phyloP scores from a whole-genome alignment of 1,284 basidiomycete genomes.

The Puccinia horiana region DNA sequence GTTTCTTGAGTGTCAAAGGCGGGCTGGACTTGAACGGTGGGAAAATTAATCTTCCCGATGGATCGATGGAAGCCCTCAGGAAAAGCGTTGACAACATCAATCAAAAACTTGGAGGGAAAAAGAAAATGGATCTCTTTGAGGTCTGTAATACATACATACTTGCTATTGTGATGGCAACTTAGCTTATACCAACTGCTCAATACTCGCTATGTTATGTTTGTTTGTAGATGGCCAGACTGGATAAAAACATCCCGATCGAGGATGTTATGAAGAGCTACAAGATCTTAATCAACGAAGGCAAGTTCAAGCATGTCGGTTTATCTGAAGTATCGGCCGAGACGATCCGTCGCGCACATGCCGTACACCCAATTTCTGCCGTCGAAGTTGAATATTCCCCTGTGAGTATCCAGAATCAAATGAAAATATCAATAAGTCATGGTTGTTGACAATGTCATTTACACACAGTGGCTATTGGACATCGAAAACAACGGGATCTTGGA shows the following conservation, averaged over 20 bases:
- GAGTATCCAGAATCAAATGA: neutral
- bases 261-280: conserved; percentile 53
- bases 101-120: conserved; percentile 48
- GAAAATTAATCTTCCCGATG: conserved; percentile 49
- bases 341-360: conserved; percentile 52
- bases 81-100: conserved; percentile 53
- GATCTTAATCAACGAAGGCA: conserved; percentile 54
- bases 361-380: conserved; percentile 54
- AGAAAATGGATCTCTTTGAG: conserved; percentile 57
- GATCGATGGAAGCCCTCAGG: conserved; percentile 51
- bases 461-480: conserved; percentile 55
- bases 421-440: neutral
- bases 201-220: neutral
- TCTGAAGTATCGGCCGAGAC: conserved; percentile 54
- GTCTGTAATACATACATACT: conserved; percentile 1
- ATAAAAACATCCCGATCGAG: conserved; percentile 32
- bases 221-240: conserved; percentile 41
- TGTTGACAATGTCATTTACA: no score
- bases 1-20: conserved; percentile 56
- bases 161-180: neutral
- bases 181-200: neutral
- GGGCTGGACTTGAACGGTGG: conserved; percentile 50
- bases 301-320: conserved; percentile 56
- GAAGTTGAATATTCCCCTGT: conserved; percentile 54
- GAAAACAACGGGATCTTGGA: conserved; percentile 60